phyloP scores from a whole-genome alignment of 2,329 filamentous ascomycete genomes.

The Colletotrichum gigasporum region DNA sequence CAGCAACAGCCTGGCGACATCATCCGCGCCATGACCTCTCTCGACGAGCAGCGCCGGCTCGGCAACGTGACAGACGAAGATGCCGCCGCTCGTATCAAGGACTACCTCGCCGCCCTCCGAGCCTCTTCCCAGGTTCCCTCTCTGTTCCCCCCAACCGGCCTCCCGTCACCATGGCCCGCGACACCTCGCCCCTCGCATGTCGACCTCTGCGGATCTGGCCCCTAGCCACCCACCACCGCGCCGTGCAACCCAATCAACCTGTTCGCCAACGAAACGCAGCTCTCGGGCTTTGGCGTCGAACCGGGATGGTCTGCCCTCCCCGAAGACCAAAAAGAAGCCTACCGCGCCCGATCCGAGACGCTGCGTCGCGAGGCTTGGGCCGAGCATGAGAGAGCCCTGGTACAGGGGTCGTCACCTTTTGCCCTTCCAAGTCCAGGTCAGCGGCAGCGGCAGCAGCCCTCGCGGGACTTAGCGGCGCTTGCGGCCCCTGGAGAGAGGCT shows the following conservation, averaged over 20 bases:
- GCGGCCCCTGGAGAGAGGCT: background rate
- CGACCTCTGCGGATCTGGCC: background rate
- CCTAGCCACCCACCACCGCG: background rate
- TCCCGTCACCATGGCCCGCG: background rate
- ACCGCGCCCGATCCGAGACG: background rate
- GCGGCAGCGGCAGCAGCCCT: background rate
- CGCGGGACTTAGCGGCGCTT: background rate
- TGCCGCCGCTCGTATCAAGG: background rate
- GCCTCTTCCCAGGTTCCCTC: background rate
- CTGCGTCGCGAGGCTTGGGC: constrained; percentile 1
- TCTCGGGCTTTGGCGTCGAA: background rate
- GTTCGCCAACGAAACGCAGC: background rate
- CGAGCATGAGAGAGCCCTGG: background rate
- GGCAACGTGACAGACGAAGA: background rate
- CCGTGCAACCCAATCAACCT: background rate
- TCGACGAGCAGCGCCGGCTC: background rate
- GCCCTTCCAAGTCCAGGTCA: background rate
- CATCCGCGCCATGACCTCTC: background rate
- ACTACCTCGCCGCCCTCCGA: background rate
- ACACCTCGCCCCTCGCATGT: background rate
- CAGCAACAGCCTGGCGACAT: background rate
- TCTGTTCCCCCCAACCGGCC: background rate
- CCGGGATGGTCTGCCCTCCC: background rate
- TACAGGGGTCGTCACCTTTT: background rate
- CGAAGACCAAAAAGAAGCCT: background rate